A percentile compares a stretch with the other conserved stretches of the same genome.
phyloP scores from a whole-genome alignment of 2,329 filamentous ascomycete genomes.

The Diplodia seriata region DNA sequence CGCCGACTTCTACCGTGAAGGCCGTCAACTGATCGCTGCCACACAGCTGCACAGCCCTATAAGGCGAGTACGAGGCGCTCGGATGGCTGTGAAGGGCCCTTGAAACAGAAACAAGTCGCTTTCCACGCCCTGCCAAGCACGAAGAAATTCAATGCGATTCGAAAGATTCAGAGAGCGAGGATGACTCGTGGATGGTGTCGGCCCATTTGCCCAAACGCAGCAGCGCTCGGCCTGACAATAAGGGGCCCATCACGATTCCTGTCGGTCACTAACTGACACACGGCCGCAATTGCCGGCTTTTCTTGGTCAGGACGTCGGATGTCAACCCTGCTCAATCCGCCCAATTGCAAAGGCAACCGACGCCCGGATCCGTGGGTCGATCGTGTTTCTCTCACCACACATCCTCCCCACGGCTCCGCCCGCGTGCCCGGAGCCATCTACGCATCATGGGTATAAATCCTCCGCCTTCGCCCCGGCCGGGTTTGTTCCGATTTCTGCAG shows the following conservation, averaged over 20 bases:
- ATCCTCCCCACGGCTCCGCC: constrained; percentile 3
- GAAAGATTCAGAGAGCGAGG: not conserved
- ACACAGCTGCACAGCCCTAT: constrained; percentile 1
- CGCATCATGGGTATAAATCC: not conserved
- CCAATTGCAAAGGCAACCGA: not conserved
- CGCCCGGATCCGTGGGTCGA: not conserved
- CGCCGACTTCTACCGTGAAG: too few relatives aligned
- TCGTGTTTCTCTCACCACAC: constrained; percentile 8
- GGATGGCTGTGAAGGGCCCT: not conserved
- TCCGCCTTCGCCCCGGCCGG: not conserved
- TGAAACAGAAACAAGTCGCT: constrained; percentile 2
- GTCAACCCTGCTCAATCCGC: not conserved
- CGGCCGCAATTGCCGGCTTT: not conserved
- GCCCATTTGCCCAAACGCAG: not conserved
- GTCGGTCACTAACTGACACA: not conserved
- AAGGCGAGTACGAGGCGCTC: constrained; percentile 10
- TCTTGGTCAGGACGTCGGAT: constrained; percentile 9
- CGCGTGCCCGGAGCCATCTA: constrained; percentile 7
- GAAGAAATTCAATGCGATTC: not conserved
- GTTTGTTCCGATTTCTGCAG: not conserved
- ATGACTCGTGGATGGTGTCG: not conserved
- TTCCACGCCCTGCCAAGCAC: not conserved
- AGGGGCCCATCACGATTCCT: constrained; percentile 1
- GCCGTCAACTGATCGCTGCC: not conserved
- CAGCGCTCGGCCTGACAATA: not conserved